Evolutionary conservation across 108 stramenopile genomes (phyloP).

Genomic region (Nitzschia inconspicua): DNA sequence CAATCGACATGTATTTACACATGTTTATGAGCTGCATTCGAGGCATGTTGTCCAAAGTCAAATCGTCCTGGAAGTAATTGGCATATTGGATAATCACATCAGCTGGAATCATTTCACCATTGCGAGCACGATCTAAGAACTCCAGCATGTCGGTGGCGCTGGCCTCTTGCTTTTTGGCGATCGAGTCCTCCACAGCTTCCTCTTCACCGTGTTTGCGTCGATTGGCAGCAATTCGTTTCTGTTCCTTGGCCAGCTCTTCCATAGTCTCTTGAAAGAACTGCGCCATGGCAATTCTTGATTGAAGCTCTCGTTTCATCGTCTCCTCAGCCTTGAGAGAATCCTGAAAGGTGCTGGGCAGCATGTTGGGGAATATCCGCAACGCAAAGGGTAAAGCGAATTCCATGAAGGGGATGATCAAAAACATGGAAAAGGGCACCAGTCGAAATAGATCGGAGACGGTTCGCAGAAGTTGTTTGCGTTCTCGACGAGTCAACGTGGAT

Average conservation of each 20-base stretch:
- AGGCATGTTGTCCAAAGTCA: slow-evolving; percentile 97
- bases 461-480: slow-evolving; percentile 94
- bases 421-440: slow-evolving; percentile 94
- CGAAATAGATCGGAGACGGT: slow-evolving; percentile 97
- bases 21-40: slow-evolving; percentile 95
- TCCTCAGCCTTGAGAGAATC: slow-evolving; percentile 95
- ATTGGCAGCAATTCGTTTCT: slow-evolving; percentile 67
- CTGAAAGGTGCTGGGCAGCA: slow-evolving; percentile 99
- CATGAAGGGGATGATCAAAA: slow-evolving; percentile 97
- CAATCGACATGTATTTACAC: slow-evolving; percentile 94
- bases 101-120: slow-evolving; percentile 83
- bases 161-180: slow-evolving; percentile 61
- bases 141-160: slow-evolving; percentile 76
- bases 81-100: slow-evolving; percentile 86
- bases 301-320: slow-evolving; percentile 93
- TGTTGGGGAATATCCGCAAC: slow-evolving; percentile 95
- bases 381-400: slow-evolving; percentile 98
- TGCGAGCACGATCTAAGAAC: slow-evolving; percentile 89
- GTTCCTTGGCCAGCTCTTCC: slow-evolving; percentile 80
- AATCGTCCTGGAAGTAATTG: slow-evolving; percentile 91
- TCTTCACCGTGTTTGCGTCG: slow-evolving; percentile 38
- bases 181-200: slow-evolving; percentile 31
- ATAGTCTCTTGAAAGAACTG: slow-evolving; percentile 96
- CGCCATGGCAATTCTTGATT: slow-evolving; percentile 93
- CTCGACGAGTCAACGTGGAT: slow-evolving; percentile 87